Evolutionary conservation across 768 basidiomycete genomes (phyloP).

Genomic region (Phaffia tasmanica): DNA sequence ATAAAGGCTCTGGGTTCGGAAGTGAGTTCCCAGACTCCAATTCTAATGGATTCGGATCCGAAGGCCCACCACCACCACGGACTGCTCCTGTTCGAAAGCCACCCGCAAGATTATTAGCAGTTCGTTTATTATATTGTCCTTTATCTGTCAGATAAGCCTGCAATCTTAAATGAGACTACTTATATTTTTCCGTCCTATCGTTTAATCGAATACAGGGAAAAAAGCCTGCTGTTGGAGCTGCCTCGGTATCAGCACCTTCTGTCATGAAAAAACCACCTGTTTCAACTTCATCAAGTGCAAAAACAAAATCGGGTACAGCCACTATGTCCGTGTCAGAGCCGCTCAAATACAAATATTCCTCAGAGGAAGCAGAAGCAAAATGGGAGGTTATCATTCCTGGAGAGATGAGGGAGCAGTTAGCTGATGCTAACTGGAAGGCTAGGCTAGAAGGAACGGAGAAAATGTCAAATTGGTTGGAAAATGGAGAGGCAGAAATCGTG

Average conservation of each 20-base stretch:
- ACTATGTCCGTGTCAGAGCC: slow-evolving; percentile 54
- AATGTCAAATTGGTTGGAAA: slow-evolving; percentile 69
- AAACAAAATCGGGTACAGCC: slow-evolving; percentile 30
- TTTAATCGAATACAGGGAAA: slow-evolving; percentile 4
- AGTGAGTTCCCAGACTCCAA: slow-evolving; percentile 11
- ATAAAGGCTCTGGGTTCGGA: slow-evolving; percentile 17
- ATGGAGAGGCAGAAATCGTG: slow-evolving; percentile 47
- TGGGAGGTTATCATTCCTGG: slow-evolving; percentile 62
- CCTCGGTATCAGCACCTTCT: slow-evolving; percentile 22
- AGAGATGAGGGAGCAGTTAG: slow-evolving; percentile 58
- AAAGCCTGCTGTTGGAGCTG: slow-evolving; percentile 17
- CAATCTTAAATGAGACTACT: neutral
- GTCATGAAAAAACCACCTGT: slow-evolving; percentile 35
- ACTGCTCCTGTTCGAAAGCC: slow-evolving; percentile 3
- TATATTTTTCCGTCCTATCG: slow-evolving; percentile 28
- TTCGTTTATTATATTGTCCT: neutral
- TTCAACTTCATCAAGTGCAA: slow-evolving; percentile 30
- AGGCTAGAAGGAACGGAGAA: slow-evolving; percentile 77
- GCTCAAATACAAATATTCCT: slow-evolving; percentile 80
- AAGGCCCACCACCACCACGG: neutral
- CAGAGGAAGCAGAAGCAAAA: slow-evolving; percentile 80
- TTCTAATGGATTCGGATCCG: slow-evolving; percentile 17
- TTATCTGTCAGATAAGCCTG: neutral
- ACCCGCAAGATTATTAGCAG: neutral
- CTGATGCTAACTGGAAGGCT: slow-evolving; percentile 88